Evolutionary conservation across 2,329 filamentous ascomycete genomes (phyloP), one percentile per base, ranked within the genome.

Genomic region (Clarireedia hainanense): DNA sequence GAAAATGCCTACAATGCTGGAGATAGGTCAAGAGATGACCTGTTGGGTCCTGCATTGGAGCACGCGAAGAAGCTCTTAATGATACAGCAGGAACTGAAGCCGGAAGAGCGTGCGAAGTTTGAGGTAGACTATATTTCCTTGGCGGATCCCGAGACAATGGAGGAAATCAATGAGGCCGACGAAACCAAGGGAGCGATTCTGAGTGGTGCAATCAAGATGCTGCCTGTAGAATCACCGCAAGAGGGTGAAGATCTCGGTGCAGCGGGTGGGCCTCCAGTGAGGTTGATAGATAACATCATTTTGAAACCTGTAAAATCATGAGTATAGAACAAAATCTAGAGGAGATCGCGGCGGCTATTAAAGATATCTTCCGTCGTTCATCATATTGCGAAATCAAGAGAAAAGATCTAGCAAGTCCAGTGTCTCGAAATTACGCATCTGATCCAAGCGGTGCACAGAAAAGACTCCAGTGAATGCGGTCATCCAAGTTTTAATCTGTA

Each of bases 221-320:
- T 89, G 47, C 88, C 91, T 0, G 75, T 96, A 1, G 88, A 95
- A 67, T 78, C 81, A 51, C 77, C 85, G 0, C 78, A 76, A 49
- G 74, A 81, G 5, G 88, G 80, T 0, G 91, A 97, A 70, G 84
- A 91, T 61, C 71, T 91, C 26, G 91, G 91, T 3, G 83, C 82
- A 58, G 79, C 81, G 55, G 85, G 83, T 3, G 85, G 86, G 1
- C 88, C 89, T 15, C 70, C 84, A 1, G 94, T 99, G 48, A 79
- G 94, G 59, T 74, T 99, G 71, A 96, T 99, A 69, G 94, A 99
- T 68, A 99, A 99, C 67, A 85, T 97, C 61, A 85, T 95, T 54
- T 69, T 92, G 36, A 73, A 77, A 63, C 75, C 79, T 60, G 49
- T 64, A 47, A 57, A 57, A 43, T 10, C 39, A 55, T 65, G 57